phyloP scores from a whole-genome alignment of 805 yeast genomes.

The Kuraishia borneana region DNA sequence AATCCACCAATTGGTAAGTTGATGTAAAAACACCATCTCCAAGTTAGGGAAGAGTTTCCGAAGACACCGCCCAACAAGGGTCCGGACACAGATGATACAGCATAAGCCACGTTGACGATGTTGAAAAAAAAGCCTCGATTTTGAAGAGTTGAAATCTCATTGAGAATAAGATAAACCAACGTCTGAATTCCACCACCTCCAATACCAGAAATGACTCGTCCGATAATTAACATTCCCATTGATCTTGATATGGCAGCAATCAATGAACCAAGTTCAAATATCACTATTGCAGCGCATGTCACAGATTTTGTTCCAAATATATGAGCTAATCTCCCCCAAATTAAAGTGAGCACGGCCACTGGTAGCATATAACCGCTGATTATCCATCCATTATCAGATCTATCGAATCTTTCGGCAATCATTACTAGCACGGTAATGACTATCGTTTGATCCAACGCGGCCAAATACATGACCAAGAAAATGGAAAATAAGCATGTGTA shows the following conservation, averaged over 20 bases:
- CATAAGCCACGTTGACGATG: conserved; percentile 31
- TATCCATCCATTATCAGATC: conserved; percentile 47
- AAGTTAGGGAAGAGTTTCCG: conserved; percentile 32
- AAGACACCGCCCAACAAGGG: conserved; percentile 63
- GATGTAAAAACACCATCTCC: conserved; percentile 73
- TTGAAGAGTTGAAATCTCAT: conserved; percentile 38
- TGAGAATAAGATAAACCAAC: conserved; percentile 42
- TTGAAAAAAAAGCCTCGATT: conserved; percentile 28
- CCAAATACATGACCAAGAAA: conserved; percentile 10
- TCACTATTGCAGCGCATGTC: conserved; percentile 30
- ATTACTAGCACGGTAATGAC: conserved; percentile 38
- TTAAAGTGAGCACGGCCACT: conserved; percentile 38
- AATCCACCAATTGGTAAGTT: conserved; percentile 57
- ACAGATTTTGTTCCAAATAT: conserved; percentile 45
- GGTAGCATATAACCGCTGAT: conserved; percentile 45
- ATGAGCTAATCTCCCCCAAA: conserved; percentile 47
- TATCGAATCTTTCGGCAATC: conserved; percentile 35
- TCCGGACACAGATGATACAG: conserved; percentile 43
- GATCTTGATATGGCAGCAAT: conserved; percentile 41
- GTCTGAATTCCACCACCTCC: conserved; percentile 71
- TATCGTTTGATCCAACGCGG: conserved; percentile 51
- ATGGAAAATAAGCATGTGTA: conserved; percentile 9
- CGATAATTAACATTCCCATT: conserved; percentile 54
- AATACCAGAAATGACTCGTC: conserved; percentile 59
- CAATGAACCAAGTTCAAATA: conserved; percentile 55